Conservation (phyloP, 176 grass and related monocot species). For the Hordeum marinum region DNA sequence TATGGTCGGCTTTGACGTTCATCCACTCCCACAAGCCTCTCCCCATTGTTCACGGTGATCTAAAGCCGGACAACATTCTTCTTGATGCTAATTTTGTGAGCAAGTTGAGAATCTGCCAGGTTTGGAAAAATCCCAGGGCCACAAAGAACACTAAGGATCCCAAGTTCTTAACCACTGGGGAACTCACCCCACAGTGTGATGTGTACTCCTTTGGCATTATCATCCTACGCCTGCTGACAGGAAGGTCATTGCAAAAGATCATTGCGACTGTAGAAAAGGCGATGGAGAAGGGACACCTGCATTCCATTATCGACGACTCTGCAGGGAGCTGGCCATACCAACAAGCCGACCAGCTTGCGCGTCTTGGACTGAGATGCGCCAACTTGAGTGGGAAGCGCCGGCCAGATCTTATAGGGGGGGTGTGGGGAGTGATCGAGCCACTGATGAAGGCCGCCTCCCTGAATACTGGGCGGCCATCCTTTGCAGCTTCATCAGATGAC, state of each 20-base stretch:
- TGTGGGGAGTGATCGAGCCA: constrained; percentile 40
- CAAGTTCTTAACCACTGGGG: constrained; percentile 40
- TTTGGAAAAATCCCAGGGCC: constrained; percentile 19
- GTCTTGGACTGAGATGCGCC: constrained; percentile 50
- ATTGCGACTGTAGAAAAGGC: constrained; percentile 36
- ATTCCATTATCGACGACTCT: constrained; percentile 46
- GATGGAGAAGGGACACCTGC: constrained; percentile 43
- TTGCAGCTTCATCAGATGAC: constrained; percentile 22
- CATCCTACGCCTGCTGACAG: constrained; percentile 59
- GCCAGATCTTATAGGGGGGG: constrained; percentile 37
- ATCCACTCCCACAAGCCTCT: constrained; percentile 57
- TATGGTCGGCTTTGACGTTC: constrained; percentile 70
- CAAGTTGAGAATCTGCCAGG: constrained; percentile 46
- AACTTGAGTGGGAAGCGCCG: constrained; percentile 31
- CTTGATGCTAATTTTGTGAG: constrained; percentile 60
- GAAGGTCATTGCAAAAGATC: constrained; percentile 38
- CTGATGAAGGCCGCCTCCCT: constrained; percentile 41
- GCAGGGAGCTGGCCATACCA: constrained; percentile 66
- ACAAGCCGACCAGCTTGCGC: constrained; percentile 61
- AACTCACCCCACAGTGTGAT: constrained; percentile 47
- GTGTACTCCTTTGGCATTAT: constrained; percentile 71
- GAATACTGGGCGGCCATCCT: not conserved
- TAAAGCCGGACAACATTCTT: constrained; percentile 63
- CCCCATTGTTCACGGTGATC: constrained; percentile 53
- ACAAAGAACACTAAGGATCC: constrained; percentile 34